A percentile compares a stretch with the other conserved stretches of the same genome.
These are phyloP conservation scores for Pueraria montana DNA, from an alignment of 306 rosid species.

Conservation along the genomic window DNA sequence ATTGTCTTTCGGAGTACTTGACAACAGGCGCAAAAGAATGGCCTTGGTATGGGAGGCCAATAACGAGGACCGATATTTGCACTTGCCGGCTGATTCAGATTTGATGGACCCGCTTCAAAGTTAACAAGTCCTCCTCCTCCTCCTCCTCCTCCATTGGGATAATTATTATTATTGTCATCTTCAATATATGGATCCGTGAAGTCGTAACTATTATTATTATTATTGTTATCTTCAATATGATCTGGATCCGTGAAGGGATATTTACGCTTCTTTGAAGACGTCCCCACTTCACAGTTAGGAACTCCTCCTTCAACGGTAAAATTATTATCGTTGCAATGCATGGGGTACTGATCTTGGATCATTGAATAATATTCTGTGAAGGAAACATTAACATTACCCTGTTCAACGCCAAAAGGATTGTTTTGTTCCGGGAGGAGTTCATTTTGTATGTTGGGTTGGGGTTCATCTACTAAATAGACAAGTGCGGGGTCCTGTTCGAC, in stretches of 20 bases:
- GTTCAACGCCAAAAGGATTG: no score
- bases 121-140: no score
- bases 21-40: slow-evolving; percentile 67
- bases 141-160: no score
- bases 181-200: no score
- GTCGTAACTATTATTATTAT: no score
- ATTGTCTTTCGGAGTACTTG: slow-evolving; percentile 68
- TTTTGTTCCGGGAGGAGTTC: no score
- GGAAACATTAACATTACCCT: no score
- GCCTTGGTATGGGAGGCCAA: slow-evolving; percentile 56
- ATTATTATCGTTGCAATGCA: no score
- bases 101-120: slow-evolving; percentile 51
- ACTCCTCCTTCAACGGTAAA: not conserved
- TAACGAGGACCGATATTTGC: not conserved
- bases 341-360: not conserved
- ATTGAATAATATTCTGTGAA: not conserved
- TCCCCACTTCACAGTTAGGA: not conserved
- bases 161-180: no score
- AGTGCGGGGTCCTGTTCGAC: slow-evolving; percentile 32
- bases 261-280: not conserved
- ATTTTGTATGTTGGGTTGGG: not conserved
- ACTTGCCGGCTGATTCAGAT: not conserved
- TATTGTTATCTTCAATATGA: no score
- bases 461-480: not conserved
- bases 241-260: not conserved